Conservation (phyloP, 2,329 filamentous ascomycete species). For the Fusarium buharicum region DNA sequence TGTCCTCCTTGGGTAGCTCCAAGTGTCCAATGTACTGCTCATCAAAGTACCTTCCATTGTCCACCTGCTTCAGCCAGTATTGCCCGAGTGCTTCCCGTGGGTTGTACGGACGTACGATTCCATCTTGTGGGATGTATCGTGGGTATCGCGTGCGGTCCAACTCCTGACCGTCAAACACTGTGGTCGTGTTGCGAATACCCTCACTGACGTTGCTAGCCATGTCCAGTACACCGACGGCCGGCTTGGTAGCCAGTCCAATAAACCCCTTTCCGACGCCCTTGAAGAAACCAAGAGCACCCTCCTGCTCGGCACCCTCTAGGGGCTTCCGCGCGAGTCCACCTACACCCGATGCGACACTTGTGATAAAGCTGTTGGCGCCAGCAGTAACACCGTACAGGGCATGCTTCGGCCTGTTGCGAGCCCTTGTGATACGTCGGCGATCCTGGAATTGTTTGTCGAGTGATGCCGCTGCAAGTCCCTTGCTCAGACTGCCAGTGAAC, state of each 20-base stretch:
- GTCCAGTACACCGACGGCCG: constrained; percentile 95
- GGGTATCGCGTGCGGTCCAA: constrained; percentile 94
- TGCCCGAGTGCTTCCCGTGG: constrained; percentile 96
- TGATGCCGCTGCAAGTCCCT: constrained; percentile 93
- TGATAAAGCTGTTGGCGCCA: constrained; percentile 94
- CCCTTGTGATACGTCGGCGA: constrained; percentile 89
- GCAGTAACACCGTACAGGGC: constrained; percentile 95
- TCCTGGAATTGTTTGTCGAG: constrained; percentile 99
- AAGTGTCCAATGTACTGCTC: constrained; percentile 97
- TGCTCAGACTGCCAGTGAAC: constrained; percentile 95
- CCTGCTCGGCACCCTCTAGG: constrained; percentile 93
- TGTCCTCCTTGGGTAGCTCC: constrained; percentile 87
- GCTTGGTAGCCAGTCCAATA: constrained; percentile 94
- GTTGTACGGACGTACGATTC: constrained; percentile 92
- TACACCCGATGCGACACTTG: constrained; percentile 90
- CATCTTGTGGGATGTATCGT: constrained; percentile 90
- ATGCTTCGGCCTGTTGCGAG: constrained; percentile 94
- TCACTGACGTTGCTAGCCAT: constrained; percentile 97
- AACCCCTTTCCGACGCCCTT: constrained; percentile 97
- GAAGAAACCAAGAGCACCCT: constrained; percentile 93
- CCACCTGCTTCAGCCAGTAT: constrained; percentile 98
- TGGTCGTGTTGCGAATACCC: constrained; percentile 98
- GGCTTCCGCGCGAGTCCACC: constrained; percentile 94
- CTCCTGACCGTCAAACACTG: constrained; percentile 94
- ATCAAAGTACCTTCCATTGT: constrained; percentile 97